phyloP scores from a whole-genome alignment of 2,329 filamentous ascomycete species.

The Phialophora expanda region DNA sequence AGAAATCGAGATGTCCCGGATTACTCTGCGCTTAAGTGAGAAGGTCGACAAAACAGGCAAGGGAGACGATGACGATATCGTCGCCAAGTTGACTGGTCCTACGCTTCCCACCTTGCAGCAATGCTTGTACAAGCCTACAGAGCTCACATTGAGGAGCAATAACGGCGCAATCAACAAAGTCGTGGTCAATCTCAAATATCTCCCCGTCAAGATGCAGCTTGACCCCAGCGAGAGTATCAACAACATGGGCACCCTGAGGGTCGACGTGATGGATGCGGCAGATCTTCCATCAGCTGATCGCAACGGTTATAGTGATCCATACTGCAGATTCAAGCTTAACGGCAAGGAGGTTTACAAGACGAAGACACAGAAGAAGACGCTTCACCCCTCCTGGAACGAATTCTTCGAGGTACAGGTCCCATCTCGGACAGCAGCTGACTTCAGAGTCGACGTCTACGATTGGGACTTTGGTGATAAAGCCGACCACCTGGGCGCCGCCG shows the following conservation, averaged over 20 bases:
- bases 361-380: conserved; percentile 94
- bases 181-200: conserved; percentile 90
- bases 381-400: conserved; percentile 95
- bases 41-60: conserved; percentile 75
- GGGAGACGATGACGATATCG: conserved; percentile 70
- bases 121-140: conserved; percentile 88
- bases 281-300: conserved; percentile 92
- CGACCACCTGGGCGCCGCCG: conserved; percentile 80
- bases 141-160: conserved; percentile 77
- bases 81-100: conserved; percentile 82
- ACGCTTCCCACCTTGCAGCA: conserved; percentile 87
- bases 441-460: conserved; percentile 83
- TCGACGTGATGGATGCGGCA: conserved; percentile 86
- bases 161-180: conserved; percentile 78
- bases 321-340: conserved; percentile 91
- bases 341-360: conserved; percentile 93
- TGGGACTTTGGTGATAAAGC: conserved; percentile 97
- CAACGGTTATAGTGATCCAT: conserved; percentile 96
- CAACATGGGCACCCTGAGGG: conserved; percentile 93
- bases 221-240: conserved; percentile 97
- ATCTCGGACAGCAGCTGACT: conserved; percentile 82
- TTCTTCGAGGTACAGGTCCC: conserved; percentile 84
- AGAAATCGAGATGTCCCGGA: conserved; percentile 93
- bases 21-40: conserved; percentile 85
- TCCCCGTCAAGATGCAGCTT: conserved; percentile 91